phyloP scores from a whole-genome alignment of 768 basidiomycete species.

The Leccinum arenicola region DNA sequence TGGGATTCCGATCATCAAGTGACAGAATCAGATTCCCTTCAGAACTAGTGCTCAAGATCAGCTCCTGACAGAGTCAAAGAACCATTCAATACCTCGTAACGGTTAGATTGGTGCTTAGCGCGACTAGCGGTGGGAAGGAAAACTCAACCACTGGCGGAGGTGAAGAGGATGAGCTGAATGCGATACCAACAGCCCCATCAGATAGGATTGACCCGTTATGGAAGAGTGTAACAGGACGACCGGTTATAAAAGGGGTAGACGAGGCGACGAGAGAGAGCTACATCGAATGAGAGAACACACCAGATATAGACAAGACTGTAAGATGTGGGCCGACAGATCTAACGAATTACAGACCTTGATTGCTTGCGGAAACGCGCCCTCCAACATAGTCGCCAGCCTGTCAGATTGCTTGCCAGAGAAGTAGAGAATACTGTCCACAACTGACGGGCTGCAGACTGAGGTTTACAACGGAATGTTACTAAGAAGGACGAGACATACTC shows the following conservation, averaged over 20 bases:
- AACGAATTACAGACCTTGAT: constrained; percentile 42
- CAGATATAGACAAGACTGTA: neutral
- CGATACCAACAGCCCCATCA: constrained; percentile 71
- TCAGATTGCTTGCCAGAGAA: constrained; percentile 58
- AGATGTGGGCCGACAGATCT: neutral
- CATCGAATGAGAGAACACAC: neutral
- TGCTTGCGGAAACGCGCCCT: constrained; percentile 39
- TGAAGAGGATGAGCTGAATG: constrained; percentile 30
- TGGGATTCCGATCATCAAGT: constrained; percentile 57
- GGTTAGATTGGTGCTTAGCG: constrained; percentile 43
- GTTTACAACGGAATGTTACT: neutral
- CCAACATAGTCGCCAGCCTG: constrained; percentile 47
- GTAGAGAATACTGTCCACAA: constrained; percentile 40
- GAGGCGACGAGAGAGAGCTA: constrained; percentile 69
- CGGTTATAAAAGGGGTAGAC: constrained; percentile 79
- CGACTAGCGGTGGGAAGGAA: constrained; percentile 39
- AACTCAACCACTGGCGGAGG: constrained; percentile 17
- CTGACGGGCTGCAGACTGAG: constrained; percentile 14
- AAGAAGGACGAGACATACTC: constrained; percentile 19
- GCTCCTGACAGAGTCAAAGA: neutral
- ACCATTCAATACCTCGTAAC: constrained; percentile 49
- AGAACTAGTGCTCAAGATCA: constrained; percentile 32
- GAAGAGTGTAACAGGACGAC: constrained; percentile 69
- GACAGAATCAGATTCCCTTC: constrained; percentile 72
- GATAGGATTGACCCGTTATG: constrained; percentile 51